These are phyloP conservation scores for Mycena epipterygia DNA, from an alignment of 768 basidiomycete species.

Conservation along the genomic window DNA sequence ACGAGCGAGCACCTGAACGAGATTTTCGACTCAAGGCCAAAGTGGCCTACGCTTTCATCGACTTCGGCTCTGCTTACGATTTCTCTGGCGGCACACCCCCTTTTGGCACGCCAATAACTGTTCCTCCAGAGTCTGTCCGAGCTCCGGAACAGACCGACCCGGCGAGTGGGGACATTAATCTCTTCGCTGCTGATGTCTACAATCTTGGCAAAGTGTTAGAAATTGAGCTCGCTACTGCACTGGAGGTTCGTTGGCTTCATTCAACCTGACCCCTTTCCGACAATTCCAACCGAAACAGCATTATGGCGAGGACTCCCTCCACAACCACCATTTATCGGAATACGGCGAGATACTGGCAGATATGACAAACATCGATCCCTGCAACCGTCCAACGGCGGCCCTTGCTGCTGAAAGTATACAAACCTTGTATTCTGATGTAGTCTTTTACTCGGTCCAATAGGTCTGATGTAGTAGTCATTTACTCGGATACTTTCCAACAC, in stretches of 20 bases:
- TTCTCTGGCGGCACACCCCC: neutral
- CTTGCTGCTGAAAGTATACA: no score
- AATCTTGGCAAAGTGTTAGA: slow-evolving; percentile 1
- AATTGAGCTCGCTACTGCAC: neutral
- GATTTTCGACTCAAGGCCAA: neutral
- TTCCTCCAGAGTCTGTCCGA: neutral
- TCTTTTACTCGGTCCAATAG: no score
- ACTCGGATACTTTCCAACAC: no score
- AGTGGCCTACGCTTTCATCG: neutral
- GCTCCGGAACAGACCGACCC: neutral
- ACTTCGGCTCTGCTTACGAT: neutral
- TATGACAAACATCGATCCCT: no score
- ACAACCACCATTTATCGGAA: no score
- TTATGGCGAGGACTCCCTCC: no score
- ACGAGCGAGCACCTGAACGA: neutral
- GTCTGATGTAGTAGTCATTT: no score
- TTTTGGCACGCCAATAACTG: neutral
- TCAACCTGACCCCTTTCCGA: no score
- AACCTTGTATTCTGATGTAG: no score
- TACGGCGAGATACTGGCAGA: no score
- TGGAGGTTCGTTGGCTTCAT: neutral
- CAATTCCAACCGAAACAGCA: no score
- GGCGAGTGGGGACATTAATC: neutral
- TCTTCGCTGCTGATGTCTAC: slow-evolving; percentile 1
- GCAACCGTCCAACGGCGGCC: no score